Conservation (phyloP, 306 rosid genomes). For the Dicorynia guianensis region DNA sequence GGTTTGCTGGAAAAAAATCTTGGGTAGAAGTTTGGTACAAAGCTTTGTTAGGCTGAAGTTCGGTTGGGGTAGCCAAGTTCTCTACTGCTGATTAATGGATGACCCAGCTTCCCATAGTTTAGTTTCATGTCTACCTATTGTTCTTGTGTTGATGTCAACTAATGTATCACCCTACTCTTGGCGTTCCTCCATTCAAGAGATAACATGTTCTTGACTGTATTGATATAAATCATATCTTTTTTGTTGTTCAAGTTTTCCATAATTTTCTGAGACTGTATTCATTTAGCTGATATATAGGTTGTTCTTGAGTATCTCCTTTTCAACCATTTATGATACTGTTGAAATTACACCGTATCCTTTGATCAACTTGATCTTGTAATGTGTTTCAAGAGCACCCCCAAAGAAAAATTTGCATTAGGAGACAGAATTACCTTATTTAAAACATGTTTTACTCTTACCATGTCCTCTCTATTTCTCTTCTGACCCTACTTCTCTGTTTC, state of each 20-base stretch:
- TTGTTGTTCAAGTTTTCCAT: not conserved
- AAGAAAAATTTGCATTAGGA: slow-evolving; percentile 1
- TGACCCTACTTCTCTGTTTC: not conserved
- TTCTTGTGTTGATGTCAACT: slow-evolving; percentile 4
- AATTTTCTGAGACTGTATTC: not conserved
- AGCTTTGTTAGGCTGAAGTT: not conserved
- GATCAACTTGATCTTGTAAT: slow-evolving; percentile 22
- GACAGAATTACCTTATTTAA: not conserved
- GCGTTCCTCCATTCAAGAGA: slow-evolving; percentile 3
- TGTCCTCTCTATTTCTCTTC: not conserved
- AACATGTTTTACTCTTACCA: not conserved
- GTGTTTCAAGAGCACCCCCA: slow-evolving; percentile 9
- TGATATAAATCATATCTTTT: not conserved
- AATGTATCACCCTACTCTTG: not conserved
- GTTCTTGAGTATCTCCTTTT: not conserved
- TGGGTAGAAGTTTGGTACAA: slow-evolving; percentile 20
- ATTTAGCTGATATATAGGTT: not conserved
- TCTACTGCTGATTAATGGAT: not conserved
- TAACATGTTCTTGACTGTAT: slow-evolving; percentile 17
- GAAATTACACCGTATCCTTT: slow-evolving; percentile 4
- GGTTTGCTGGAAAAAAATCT: slow-evolving; percentile 24
- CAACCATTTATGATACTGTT: slow-evolving; percentile 10
- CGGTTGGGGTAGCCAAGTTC: slow-evolving; percentile 5
- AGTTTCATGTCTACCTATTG: slow-evolving; percentile 7
- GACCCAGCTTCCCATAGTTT: not conserved